phyloP scores from a whole-genome alignment of 495 filamentous ascomycete genomes.

The Zalerion maritima region DNA sequence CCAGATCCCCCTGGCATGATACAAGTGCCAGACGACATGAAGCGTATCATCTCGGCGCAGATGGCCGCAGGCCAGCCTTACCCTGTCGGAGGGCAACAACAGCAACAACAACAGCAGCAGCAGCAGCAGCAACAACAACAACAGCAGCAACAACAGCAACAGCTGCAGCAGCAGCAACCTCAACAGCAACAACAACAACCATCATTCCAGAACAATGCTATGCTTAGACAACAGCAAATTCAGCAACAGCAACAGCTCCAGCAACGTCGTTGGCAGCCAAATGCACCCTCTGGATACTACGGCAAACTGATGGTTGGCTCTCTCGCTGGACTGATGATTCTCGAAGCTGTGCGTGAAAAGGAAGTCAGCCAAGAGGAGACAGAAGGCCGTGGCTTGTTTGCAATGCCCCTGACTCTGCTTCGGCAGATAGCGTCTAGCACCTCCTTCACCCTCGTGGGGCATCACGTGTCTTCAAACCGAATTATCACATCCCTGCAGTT shows the following conservation, averaged over 20 bases:
- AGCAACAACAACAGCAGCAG: too few relatives aligned
- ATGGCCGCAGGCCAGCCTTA: slow-evolving; percentile 29
- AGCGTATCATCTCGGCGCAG: slow-evolving; percentile 44
- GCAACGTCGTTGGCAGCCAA: slow-evolving; percentile 25
- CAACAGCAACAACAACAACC: too few relatives aligned
- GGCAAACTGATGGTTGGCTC: slow-evolving; percentile 83
- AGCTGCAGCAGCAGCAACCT: slow-evolving; percentile 21
- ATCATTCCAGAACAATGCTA: slow-evolving; percentile 18
- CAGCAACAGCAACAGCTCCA: slow-evolving; percentile 28
- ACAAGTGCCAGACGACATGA: slow-evolving; percentile 62
- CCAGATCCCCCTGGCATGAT: slow-evolving; percentile 52
- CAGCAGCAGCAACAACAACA: slow-evolving; percentile 20
- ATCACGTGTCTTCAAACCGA: slow-evolving; percentile 24
- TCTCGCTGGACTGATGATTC: slow-evolving; percentile 77
- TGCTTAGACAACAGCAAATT: slow-evolving; percentile 31
- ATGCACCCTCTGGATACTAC: slow-evolving; percentile 28
- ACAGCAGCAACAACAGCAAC: too few relatives aligned
- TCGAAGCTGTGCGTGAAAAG: slow-evolving; percentile 55
- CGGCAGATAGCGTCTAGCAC: slow-evolving; percentile 22
- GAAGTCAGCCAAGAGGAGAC: slow-evolving; percentile 43
- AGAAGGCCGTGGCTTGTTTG: slow-evolving; percentile 53
- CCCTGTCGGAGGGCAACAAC: slow-evolving; percentile 23
- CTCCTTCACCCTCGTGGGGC: slow-evolving; percentile 32
- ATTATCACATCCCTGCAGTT: slow-evolving; percentile 39
- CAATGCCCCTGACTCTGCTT: slow-evolving; percentile 45